phyloP scores from a whole-genome alignment of 2,329 filamentous ascomycete species.

The Penicillium sp. region DNA sequence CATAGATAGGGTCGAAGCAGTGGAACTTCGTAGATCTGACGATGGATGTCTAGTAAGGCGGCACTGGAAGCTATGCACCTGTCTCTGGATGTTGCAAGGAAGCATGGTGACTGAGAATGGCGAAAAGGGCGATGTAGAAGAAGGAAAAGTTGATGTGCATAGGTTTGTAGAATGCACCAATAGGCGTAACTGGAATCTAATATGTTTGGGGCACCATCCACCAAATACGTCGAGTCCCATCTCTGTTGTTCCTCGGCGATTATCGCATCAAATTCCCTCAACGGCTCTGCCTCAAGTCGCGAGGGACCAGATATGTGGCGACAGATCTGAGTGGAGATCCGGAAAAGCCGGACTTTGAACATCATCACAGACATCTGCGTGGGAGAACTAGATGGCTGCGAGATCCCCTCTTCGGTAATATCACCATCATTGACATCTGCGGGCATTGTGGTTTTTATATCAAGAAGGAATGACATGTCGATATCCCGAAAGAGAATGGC shows the following conservation, averaged over 20 bases:
- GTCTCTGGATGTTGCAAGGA: slow-evolving; percentile 11
- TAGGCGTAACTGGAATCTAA: slow-evolving; percentile 28
- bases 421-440: slow-evolving; percentile 29
- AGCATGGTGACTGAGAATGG: slow-evolving; percentile 1
- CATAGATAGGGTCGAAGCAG: slow-evolving; percentile 26
- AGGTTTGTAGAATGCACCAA: slow-evolving; percentile 33
- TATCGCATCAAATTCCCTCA: slow-evolving; percentile 13
- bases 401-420: slow-evolving; percentile 14
- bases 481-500: slow-evolving; percentile 27
- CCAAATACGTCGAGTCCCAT: slow-evolving; percentile 20
- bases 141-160: slow-evolving; percentile 32
- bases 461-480: slow-evolving; percentile 26
- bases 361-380: slow-evolving; percentile 38
- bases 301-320: slow-evolving; percentile 14
- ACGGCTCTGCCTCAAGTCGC: slow-evolving; percentile 5
- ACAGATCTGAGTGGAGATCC: slow-evolving; percentile 30
- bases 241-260: slow-evolving; percentile 20
- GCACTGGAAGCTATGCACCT: slow-evolving; percentile 24
- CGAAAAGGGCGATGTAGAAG: slow-evolving; percentile 31
- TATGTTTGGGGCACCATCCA: slow-evolving; percentile 18
- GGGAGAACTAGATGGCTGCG: slow-evolving; percentile 16
- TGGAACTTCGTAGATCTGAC: slow-evolving; percentile 21
- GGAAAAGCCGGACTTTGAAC: slow-evolving; percentile 31
- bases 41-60: slow-evolving; percentile 26
- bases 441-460: slow-evolving; percentile 22